A percentile compares a stretch with the other conserved stretches of the same genome.
phyloP scores from a whole-genome alignment of 2,329 filamentous ascomycete species.

The Elsinoe ampelina region DNA sequence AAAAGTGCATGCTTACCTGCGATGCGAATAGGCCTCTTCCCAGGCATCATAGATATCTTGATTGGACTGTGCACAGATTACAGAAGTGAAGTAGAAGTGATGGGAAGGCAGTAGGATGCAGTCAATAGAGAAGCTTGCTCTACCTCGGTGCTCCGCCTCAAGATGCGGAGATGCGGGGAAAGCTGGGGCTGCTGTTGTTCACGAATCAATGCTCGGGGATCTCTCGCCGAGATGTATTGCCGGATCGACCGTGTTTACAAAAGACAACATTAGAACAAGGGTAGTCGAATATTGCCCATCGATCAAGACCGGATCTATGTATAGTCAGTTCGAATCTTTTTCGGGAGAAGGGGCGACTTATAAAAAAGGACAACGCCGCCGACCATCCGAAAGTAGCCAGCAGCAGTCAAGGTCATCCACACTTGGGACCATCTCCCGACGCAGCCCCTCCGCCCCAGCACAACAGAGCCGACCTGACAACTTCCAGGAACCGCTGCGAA shows the following conservation, averaged over 20 bases:
- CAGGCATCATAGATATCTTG: slow-evolving; percentile 33
- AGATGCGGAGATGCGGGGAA: slow-evolving; percentile 1
- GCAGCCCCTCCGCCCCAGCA: slow-evolving; percentile 1
- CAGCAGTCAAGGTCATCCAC: slow-evolving; percentile 21
- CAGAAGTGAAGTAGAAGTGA: too few species aligned
- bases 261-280: neutral
- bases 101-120: neutral
- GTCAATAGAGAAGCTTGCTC: neutral
- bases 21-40: slow-evolving; percentile 34
- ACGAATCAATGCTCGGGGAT: neutral
- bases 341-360: slow-evolving; percentile 27
- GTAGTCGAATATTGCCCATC: too few species aligned
- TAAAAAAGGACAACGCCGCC: slow-evolving; percentile 27
- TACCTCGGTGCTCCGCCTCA: neutral
- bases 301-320: neutral
- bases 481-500: slow-evolving; percentile 2
- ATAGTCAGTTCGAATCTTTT: slow-evolving; percentile 21
- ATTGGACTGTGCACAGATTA: neutral
- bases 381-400: slow-evolving; percentile 18
- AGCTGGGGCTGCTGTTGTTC: neutral
- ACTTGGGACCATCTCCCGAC: slow-evolving; percentile 19
- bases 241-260: neutral
- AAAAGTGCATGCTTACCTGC: slow-evolving; percentile 29
- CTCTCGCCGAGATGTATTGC: neutral
- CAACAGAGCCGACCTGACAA: slow-evolving; percentile 10